phyloP scores from a whole-genome alignment of 495 filamentous ascomycete genomes.

The Talaromyces liani region DNA sequence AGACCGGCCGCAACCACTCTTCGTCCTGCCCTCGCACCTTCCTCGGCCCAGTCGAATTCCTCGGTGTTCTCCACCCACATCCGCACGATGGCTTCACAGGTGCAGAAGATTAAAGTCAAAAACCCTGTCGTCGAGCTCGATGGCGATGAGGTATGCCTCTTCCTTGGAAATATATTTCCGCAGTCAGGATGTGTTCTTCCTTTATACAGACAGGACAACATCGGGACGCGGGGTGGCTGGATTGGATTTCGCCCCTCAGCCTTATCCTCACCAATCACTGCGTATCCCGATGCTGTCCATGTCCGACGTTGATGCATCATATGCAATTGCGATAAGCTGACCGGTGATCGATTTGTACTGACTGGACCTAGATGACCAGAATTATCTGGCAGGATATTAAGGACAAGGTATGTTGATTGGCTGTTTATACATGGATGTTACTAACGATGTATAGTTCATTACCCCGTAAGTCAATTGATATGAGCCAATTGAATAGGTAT shows the following conservation, averaged over 20 bases:
- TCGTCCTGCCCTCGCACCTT: background rate
- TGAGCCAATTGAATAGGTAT: background rate
- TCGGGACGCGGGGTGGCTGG: background rate
- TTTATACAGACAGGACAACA: background rate
- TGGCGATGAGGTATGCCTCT: conserved; percentile 68
- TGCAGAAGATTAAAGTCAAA: conserved; percentile 89
- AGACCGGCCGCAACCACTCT: background rate
- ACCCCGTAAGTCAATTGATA: conserved; percentile 50
- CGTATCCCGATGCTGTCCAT: background rate
- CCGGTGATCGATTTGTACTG: conserved; percentile 5
- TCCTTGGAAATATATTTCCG: background rate
- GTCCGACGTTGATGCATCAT: background rate
- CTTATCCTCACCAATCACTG: conserved; percentile 12
- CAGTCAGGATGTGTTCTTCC: background rate
- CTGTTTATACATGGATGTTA: conserved; percentile 9
- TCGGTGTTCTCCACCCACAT: conserved; percentile 4
- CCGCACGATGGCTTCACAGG: conserved; percentile 41
- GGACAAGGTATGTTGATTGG: conserved; percentile 58
- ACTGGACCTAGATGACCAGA: conserved; percentile 70
- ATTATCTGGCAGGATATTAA: conserved; percentile 99
- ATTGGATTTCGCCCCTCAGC: background rate
- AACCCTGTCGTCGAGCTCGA: conserved; percentile 96
- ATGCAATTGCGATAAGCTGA: background rate
- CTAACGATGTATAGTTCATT: conserved; percentile 59
- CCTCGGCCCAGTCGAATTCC: background rate